Percentiles rank a stretch among this genome's conserved stretches.
Evolutionary conservation across 2,329 filamentous ascomycete genomes (phyloP).

Genomic region (Fusarium stilboides): DNA sequence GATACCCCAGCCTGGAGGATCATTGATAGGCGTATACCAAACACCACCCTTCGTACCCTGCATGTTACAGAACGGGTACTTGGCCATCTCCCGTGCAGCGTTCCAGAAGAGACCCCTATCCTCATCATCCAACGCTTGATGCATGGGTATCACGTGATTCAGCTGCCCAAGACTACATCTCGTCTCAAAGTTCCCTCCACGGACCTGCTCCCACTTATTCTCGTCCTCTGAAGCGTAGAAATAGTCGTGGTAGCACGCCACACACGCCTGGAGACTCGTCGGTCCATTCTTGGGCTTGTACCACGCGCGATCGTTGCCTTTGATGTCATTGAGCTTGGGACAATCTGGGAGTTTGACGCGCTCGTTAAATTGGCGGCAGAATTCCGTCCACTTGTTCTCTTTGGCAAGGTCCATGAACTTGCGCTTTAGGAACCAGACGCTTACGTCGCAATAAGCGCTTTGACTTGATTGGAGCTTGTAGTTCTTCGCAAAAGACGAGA

Average conservation of each 20-base stretch:
- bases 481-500: constrained; percentile 48
- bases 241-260: constrained; percentile 57
- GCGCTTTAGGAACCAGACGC: constrained; percentile 50
- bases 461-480: constrained; percentile 45
- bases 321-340: constrained; percentile 40
- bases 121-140: constrained; percentile 49
- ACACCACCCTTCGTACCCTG: constrained; percentile 49
- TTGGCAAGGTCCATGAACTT: constrained; percentile 49
- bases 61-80: constrained; percentile 51
- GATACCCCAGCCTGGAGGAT: constrained; percentile 54
- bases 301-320: constrained; percentile 52
- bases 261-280: constrained; percentile 52
- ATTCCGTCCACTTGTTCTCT: constrained; percentile 53
- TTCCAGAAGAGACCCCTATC: constrained; percentile 56
- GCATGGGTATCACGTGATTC: constrained; percentile 52
- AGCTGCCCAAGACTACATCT: constrained; percentile 52
- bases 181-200: constrained; percentile 37
- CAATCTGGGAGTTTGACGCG: constrained; percentile 50
- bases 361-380: constrained; percentile 51
- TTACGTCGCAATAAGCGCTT: constrained; percentile 52
- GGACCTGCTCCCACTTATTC: constrained; percentile 41
- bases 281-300: constrained; percentile 50
- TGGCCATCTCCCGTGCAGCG: constrained; percentile 47
- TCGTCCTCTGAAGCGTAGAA: constrained; percentile 53
- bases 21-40: constrained; percentile 56